Evolutionary conservation across 2,329 filamentous ascomycete genomes (phyloP), one percentile per base, ranked within the genome.

Genomic region (Juglanconis juglandina): DNA sequence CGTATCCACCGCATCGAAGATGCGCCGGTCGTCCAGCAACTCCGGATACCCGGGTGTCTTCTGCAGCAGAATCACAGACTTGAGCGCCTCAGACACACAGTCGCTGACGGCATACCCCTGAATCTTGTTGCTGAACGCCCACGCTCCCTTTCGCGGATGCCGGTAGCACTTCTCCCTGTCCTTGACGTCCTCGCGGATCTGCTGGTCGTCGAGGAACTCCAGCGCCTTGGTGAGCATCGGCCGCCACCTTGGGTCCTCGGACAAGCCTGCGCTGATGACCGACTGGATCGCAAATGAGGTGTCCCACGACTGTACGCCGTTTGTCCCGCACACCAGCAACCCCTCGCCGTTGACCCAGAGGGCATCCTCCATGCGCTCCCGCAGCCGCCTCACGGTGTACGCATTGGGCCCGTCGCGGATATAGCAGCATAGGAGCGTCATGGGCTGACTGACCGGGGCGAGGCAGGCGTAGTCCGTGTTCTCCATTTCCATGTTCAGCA

Each of bases 251-350:
- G 87, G 80, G 52, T 96, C 86, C 35, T 87, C 77, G n/a, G 89
- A 87, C 33, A 97, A 82, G 0, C 90, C 92, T 6, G 91, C 87
- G 53, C 91, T 90, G 56, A 91, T 84, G 5, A 91, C 85, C 1
- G 91, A 88, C 73, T 96, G 92, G 39, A 97, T 91, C 17, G 89
- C 78, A 70, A 98, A 98, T 0, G 92, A 84, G 0, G 95, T 99
- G 71, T 99, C 95, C 95, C 95, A 99, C 65, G 87, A 90, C 74
- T 99, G 95, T 1, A 98, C 93, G n/a, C 95, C 95, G 67, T 99
- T 98, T 8, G 95, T 99, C 42, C 95, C 95, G 68, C 97, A 97
- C 75, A 89, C 89, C 52, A 98, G 81, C 91, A 99, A 92, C 5
- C 95, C 95, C 71, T 97, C 93, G 39, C 87, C 74, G 65, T 96